Conservation (phyloP, 805 yeast genomes). For the Zygoascus flipseniorum region DNA sequence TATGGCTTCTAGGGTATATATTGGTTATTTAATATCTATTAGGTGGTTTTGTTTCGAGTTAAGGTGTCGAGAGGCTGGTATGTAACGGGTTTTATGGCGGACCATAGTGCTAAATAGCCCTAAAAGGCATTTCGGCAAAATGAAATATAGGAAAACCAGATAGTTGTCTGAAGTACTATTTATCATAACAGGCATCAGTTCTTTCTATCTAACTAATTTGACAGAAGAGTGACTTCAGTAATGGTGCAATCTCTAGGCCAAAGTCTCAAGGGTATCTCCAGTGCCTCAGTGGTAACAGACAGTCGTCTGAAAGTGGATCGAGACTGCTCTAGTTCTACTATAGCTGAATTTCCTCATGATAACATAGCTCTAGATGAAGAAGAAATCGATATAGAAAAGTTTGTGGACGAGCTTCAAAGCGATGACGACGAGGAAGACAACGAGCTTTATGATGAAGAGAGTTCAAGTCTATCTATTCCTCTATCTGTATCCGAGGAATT, state of each 20-base stretch:
- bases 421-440: slow-evolving; percentile 43
- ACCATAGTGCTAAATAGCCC: no score
- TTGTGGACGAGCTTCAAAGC: slow-evolving; percentile 63
- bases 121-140: no score
- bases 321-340: slow-evolving; percentile 14
- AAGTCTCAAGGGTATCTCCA: background rate
- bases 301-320: background rate
- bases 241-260: background rate
- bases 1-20: no score
- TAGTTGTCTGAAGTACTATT: no score
- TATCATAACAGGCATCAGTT: background rate
- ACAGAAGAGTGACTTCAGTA: background rate
- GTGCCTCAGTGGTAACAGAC: background rate
- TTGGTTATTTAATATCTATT: no score
- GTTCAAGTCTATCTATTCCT: slow-evolving; percentile 45
- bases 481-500: slow-evolving; percentile 81
- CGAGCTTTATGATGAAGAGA: slow-evolving; percentile 26
- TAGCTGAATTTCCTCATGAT: slow-evolving; percentile 14
- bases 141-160: no score
- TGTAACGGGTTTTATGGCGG: no score
- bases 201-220: background rate
- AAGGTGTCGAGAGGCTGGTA: no score
- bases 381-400: slow-evolving; percentile 55
- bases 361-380: slow-evolving; percentile 54
- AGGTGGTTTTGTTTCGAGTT: no score